Conservation (phyloP, 306 rosid genomes). For the Astragalus glycyphyllos region DNA sequence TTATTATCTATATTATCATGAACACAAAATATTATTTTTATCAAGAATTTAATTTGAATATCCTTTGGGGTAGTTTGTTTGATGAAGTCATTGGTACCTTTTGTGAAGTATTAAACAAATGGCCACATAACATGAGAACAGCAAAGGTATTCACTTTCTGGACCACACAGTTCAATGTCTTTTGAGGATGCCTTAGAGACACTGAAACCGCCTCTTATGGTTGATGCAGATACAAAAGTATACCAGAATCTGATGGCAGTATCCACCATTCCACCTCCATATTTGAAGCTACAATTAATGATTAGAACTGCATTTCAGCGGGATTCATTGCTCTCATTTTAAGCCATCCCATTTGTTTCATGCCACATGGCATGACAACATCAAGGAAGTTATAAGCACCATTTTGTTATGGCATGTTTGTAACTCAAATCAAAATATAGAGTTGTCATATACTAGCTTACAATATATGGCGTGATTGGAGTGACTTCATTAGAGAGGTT, state of each 20-base stretch:
- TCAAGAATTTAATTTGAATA: slow-evolving; percentile 47
- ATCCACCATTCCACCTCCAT: slow-evolving; percentile 37
- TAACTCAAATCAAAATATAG: too few species aligned
- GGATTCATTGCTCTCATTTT: slow-evolving; percentile 51
- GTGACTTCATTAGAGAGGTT: too few species aligned
- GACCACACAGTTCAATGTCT: slow-evolving; percentile 51
- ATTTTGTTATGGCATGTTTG: too few species aligned
- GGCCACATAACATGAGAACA: slow-evolving; percentile 40
- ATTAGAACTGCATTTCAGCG: slow-evolving; percentile 38
- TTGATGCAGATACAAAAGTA: slow-evolving; percentile 40
- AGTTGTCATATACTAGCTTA: too few species aligned
- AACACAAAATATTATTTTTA: slow-evolving; percentile 41
- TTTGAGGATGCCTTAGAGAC: slow-evolving; percentile 65
- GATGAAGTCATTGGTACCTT: slow-evolving; percentile 63
- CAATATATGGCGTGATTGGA: too few species aligned
- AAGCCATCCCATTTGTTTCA: slow-evolving; percentile 47
- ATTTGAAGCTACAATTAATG: slow-evolving; percentile 44
- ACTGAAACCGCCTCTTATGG: slow-evolving; percentile 38
- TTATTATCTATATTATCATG: slow-evolving; percentile 61
- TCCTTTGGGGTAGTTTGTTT: slow-evolving; percentile 37
- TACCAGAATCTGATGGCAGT: slow-evolving; percentile 34
- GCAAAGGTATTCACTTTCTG: slow-evolving; percentile 49
- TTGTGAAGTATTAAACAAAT: slow-evolving; percentile 54
- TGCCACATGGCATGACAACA: slow-evolving; percentile 39
- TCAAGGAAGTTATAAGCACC: neutral